Conservation (phyloP, 1,284 basidiomycete genomes). For the Gastroboletus turbinatus region DNA sequence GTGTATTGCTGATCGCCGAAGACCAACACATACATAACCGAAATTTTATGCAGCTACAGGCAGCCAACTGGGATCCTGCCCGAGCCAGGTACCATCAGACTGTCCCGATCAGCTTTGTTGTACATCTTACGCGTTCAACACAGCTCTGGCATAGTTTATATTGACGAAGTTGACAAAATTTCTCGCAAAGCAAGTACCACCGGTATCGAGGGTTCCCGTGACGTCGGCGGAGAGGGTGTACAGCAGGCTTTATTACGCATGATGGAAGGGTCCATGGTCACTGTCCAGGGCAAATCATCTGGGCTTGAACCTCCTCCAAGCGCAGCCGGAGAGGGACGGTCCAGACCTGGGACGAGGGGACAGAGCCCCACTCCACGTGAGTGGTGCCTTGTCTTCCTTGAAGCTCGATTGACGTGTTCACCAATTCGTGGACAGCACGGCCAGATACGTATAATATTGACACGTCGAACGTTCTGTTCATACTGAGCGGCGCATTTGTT, state of each 20-base stretch:
- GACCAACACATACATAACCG: not conserved
- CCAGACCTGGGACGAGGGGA: conserved; percentile 42
- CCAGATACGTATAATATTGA: conserved; percentile 75
- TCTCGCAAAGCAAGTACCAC: conserved; percentile 64
- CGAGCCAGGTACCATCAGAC: conserved; percentile 58
- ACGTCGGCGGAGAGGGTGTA: conserved; percentile 95
- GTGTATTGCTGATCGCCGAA: conserved; percentile 20
- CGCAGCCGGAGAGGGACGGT: conserved; percentile 44
- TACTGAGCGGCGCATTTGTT: conserved; percentile 92
- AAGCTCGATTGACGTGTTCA: not conserved
- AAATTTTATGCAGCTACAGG: conserved; percentile 59
- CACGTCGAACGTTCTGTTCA: conserved; percentile 88
- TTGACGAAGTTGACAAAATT: conserved; percentile 96
- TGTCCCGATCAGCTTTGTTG: not conserved
- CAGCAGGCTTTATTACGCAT: conserved; percentile 91
- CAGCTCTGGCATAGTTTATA: conserved; percentile 91
- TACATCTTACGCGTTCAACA: conserved; percentile 8
- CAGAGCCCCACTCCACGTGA: conserved; percentile 26
- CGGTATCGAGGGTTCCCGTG: conserved; percentile 75
- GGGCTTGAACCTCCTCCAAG: conserved; percentile 44
- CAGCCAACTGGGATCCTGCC: conserved; percentile 83
- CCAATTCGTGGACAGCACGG: conserved; percentile 45
- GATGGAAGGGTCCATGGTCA: conserved; percentile 89
- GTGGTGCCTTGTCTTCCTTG: conserved; percentile 1
- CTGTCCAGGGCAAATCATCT: conserved; percentile 73